Evolutionary conservation across 495 filamentous ascomycete species (phyloP), one percentile per base, ranked within the genome.

Genomic region (Penicillium ucsense): DNA sequence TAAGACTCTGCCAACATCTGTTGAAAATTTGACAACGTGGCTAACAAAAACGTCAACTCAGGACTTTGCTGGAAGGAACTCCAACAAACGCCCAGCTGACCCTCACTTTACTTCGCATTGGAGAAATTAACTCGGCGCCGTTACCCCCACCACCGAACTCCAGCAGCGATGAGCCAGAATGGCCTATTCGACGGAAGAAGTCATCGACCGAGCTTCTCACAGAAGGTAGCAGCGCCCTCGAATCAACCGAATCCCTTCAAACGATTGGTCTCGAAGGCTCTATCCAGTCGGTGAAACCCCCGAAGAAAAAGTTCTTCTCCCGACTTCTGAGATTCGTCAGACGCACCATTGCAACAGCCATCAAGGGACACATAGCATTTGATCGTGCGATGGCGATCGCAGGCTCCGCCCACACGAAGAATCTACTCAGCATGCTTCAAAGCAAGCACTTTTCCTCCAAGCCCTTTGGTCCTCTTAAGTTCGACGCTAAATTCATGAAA

Each of bases 11-110:
- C 6, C 3, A 2, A 5, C 8, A 11, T 37, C 3, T 20, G 9
- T 27, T 4, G 5, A 28, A 9, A 33, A 10, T 30, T n/a, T 8
- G 30, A 38, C 43, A 48, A 48, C 27, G n/a, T 8, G 3, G 20
- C 20, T 20, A 20, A 20, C 20, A 20, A 20, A 20, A 20, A 20
- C 20, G 20, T 20, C 20, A 5, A 28, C 1, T 4, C 42, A 88
- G 83, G 56, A 86, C 83, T 4, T 53, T 94, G 3, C 79, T 95
- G 43, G 83, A 85, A 56, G 86, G 85, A n/a, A 80, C 89, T 35
- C 89, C 89, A 0, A 94, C 89, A 3, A 92, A 94, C 57, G 88
- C 87, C 11, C 89, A 94, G 53, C 73, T 95, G 9, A 86, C 88
- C 0, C 63, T 95, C 39, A 94, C 89, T 4, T 76, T 94, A 8